Evolutionary conservation across 1,139 yeast species (phyloP), one percentile per base, ranked within the genome.

Genomic region (Meyerozyma carpophila): DNA sequence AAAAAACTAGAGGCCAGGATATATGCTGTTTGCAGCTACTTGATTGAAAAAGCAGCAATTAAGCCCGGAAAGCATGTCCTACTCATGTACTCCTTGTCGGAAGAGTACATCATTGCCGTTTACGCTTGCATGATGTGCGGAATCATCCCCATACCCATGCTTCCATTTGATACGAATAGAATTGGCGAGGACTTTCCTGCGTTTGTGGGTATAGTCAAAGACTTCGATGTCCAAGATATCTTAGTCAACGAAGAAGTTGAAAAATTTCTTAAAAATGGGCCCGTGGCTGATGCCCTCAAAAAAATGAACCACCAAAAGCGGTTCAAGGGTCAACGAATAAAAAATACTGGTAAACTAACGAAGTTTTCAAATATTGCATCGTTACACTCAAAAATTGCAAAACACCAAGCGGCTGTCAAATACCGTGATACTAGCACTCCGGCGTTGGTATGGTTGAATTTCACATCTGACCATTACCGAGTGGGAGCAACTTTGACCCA

Each of bases 91-190:
- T 84, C 96, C 0, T 78, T 93, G 43, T 82, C 93, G 1, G 96
- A 91, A 47, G 98, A 93, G 49, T 93, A 81, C 58, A 80, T 85
- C 7, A 80, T 88, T 37, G 89, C 96, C 1, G 72, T 90, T 0
- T 82, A 82, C 61, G 97, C 98, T 0, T 93, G 98, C 59, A 76
- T 93, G 59, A 65, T 84, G 48, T 77, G 91, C 49, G 96, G 97
- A 1, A 70, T 90, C 4, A 75, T 86, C 7, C 84, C 93, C 0
- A 79, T 93, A 13, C 96, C 98, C 0, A 63, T 93, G 61, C 72
- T 85, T 5, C 90, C 95, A 0, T 68, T 90, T 43, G 91, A 86
- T 52, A 74, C 82, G 9, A 77, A 75, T 42, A 68, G 93, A 46
- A 69, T 84, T 9, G 82, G 79, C 2, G 96, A 88, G 55, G 97